Conservation (phyloP, 225 moss, liverwort and hornwort genomes). For the Pseudoscleropodium purum region DNA sequence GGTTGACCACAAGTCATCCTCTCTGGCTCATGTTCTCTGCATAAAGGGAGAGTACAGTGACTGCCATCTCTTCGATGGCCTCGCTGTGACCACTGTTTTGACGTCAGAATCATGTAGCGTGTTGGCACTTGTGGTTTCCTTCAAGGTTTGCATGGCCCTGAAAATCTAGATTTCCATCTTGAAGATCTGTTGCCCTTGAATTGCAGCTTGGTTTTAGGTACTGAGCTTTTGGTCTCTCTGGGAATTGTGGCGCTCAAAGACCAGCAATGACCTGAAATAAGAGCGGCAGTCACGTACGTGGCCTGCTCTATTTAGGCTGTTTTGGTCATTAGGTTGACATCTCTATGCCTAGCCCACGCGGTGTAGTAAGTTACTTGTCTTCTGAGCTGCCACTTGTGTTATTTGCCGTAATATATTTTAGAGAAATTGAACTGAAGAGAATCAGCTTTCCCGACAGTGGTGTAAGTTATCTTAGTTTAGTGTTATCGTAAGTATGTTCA, state of each 20-base stretch:
- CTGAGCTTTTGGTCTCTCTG: neutral
- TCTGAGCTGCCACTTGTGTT: constrained; percentile 2
- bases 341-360: neutral
- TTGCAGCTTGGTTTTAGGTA: constrained; percentile 1
- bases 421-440: constrained; percentile 1
- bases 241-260: neutral
- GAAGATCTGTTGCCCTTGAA: constrained; percentile 15
- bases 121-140: neutral
- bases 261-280: neutral
- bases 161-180: constrained; percentile 17
- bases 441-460: neutral
- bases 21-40: neutral
- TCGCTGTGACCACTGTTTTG: neutral
- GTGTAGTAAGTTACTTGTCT: neutral
- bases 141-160: neutral
- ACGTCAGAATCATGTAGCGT: neutral
- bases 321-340: neutral
- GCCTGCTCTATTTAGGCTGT: neutral
- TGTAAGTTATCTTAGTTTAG: neutral
- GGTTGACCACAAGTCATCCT: neutral
- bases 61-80: neutral
- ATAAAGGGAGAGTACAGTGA: neutral
- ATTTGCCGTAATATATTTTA: constrained; percentile 7
- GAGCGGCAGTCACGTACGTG: neutral
- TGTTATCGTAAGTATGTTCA: neutral